phyloP scores from a whole-genome alignment of 305 asterid genomes.

The Fraxinus albicans region DNA sequence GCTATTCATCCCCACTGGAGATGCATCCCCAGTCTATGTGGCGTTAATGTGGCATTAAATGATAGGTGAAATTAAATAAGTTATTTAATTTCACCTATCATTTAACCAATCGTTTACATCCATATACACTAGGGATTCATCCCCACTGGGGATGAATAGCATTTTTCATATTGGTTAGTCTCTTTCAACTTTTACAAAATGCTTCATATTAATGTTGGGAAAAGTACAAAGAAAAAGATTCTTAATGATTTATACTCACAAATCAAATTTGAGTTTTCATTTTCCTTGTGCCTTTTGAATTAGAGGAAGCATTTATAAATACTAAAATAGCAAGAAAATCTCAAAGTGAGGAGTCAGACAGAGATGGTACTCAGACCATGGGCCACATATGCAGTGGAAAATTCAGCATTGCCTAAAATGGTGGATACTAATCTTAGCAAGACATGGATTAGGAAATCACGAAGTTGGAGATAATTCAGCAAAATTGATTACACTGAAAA shows the following conservation, averaged over 20 bases:
- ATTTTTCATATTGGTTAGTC: background rate
- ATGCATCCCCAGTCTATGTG: no score
- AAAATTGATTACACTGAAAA: background rate
- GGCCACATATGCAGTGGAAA: constrained; percentile 6
- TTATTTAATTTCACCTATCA: no score
- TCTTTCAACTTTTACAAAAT: background rate
- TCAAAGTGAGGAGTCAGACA: background rate
- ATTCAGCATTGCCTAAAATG: background rate
- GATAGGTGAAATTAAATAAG: no score
- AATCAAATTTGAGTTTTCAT: constrained; percentile 1
- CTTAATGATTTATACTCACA: background rate
- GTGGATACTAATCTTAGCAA: background rate
- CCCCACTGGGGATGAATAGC: no score
- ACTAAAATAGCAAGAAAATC: background rate
- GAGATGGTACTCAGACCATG: background rate
- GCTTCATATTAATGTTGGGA: constrained; percentile 7
- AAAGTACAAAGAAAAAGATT: constrained; percentile 4
- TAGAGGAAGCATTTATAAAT: background rate
- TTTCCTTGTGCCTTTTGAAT: background rate
- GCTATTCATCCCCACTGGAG: no score
- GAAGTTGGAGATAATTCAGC: background rate
- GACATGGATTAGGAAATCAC: background rate
- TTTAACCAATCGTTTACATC: no score
- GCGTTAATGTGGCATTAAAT: no score
- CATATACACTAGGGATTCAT: no score